Evolutionary conservation across 352 stramenopile species (phyloP), one percentile per base, ranked within the genome.

Genomic region (Saprolegnia parasitica): DNA sequence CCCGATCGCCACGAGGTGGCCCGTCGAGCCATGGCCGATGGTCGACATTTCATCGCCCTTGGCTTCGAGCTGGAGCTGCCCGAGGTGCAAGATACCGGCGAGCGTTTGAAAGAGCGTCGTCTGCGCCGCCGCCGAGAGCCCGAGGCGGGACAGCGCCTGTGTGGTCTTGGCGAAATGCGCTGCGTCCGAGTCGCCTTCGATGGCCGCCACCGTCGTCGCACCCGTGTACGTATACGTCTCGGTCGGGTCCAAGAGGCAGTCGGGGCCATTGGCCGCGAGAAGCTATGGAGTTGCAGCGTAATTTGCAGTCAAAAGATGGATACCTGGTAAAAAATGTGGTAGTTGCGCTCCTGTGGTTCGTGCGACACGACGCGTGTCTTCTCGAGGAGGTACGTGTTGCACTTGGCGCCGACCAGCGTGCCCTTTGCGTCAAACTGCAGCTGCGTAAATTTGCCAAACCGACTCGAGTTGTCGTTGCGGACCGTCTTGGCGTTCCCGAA

Each of bases 401-500:
- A 97, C 71, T 96, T 97, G 62, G 93, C 93, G 29, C 96, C 93
- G 49, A 97, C 83, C 0, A 99, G 79, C 23, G 77, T 91, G 35
- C 87, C 86, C 4, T 81, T 65, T 2, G 45, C 32, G 65, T 94
- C 88, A 72, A 99, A 98, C 64, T 96, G 82, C 29, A 99, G 84
- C 74, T 98, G 88, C 74, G 97, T 98, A 74, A 97, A 99, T 74
- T 98, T 98, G 58, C 96, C 96, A 77, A 99, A 99, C 32, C 96
- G 88, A 73, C 74, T 90, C 24, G 90, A 98, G 75, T 99, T 99
- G 80, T 98, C 91, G 79, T 99, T 99, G n/a, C 96, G 81, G 18
- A 98, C 81, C 0, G 96, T 99, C 74, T 97, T 96, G 67, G 96
- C 96, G 76, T 99, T 99, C 73, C 97, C 97, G 77, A 99, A 99